phyloP scores from a whole-genome alignment of 495 filamentous ascomycete species.

The Melanomma pulvis-pyrius region DNA sequence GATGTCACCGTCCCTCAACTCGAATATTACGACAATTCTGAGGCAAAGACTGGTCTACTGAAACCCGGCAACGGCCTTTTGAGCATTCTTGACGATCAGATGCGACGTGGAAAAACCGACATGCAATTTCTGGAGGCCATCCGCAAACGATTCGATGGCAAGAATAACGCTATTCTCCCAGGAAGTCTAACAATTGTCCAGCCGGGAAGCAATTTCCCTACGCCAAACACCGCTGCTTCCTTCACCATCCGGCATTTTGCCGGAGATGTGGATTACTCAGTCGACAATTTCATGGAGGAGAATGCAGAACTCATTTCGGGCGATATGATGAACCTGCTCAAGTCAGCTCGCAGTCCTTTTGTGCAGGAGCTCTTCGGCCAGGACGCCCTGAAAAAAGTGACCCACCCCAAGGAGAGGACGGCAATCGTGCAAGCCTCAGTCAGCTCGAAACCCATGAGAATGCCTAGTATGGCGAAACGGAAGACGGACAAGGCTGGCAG shows the following conservation, averaged over 20 bases:
- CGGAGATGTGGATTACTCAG: constrained; percentile 93
- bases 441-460: constrained; percentile 88
- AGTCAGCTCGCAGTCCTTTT: constrained; percentile 82
- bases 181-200: constrained; percentile 66
- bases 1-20: constrained; percentile 86
- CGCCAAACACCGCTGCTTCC: constrained; percentile 70
- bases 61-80: constrained; percentile 91
- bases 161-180: constrained; percentile 85
- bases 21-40: constrained; percentile 96
- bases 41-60: constrained; percentile 84
- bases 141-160: constrained; percentile 88
- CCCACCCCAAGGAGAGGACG: constrained; percentile 85
- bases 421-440: constrained; percentile 96
- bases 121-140: constrained; percentile 86
- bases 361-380: constrained; percentile 89
- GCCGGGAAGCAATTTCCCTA: constrained; percentile 80
- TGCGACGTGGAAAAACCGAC: constrained; percentile 81
- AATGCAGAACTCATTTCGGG: constrained; percentile 95
- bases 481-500: constrained; percentile 58
- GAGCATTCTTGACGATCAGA: constrained; percentile 95
- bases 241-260: constrained; percentile 95
- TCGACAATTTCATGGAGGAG: constrained; percentile 83
- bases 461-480: constrained; percentile 86
- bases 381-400: constrained; percentile 84
- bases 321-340: constrained; percentile 94